These are phyloP conservation scores for Bolboschoenoplectus hybrid DNA, from an alignment of 202 grass and related monocot genomes.

Conservation along the genomic window DNA sequence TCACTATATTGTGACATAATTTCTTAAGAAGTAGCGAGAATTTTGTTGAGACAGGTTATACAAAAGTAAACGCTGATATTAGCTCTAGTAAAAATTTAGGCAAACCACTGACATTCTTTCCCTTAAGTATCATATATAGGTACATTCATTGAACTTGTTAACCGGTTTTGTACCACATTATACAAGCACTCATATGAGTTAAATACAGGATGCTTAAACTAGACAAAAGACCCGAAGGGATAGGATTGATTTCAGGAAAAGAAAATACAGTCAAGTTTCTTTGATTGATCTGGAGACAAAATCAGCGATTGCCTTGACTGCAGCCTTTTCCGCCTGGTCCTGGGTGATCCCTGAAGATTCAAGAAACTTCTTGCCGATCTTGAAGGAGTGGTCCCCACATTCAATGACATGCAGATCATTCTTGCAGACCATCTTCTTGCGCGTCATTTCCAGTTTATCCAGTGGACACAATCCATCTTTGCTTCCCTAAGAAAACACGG, in stretches of 20 bases:
- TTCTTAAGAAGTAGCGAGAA: not conserved
- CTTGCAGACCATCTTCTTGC: slow-evolving; percentile 68
- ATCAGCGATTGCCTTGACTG: slow-evolving; percentile 55
- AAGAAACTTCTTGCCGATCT: slow-evolving; percentile 69
- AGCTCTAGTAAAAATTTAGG: not conserved
- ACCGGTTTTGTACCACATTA: not conserved
- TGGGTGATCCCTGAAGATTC: slow-evolving; percentile 51
- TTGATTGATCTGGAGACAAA: slow-evolving; percentile 50
- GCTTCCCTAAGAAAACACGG: slow-evolving; percentile 52
- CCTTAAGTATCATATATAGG: slow-evolving; percentile 1
- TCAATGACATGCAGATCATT: slow-evolving; percentile 78
- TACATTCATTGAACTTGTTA: not conserved
- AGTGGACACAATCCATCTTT: slow-evolving; percentile 81
- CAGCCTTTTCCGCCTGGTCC: slow-evolving; percentile 59
- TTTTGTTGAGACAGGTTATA: not conserved
- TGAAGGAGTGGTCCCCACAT: slow-evolving; percentile 87
- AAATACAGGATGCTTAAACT: slow-evolving; percentile 29
- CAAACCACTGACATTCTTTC: not conserved
- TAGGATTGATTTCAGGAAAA: slow-evolving; percentile 17
- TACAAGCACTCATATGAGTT: slow-evolving; percentile 1
- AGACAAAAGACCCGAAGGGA: slow-evolving; percentile 21
- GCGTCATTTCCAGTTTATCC: slow-evolving; percentile 63
- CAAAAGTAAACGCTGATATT: not conserved
- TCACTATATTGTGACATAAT: not conserved
- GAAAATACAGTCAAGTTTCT: slow-evolving; percentile 34